Conservation (phyloP, 352 stramenopile species). For the Thalassiosira livingstoniorum region DNA sequence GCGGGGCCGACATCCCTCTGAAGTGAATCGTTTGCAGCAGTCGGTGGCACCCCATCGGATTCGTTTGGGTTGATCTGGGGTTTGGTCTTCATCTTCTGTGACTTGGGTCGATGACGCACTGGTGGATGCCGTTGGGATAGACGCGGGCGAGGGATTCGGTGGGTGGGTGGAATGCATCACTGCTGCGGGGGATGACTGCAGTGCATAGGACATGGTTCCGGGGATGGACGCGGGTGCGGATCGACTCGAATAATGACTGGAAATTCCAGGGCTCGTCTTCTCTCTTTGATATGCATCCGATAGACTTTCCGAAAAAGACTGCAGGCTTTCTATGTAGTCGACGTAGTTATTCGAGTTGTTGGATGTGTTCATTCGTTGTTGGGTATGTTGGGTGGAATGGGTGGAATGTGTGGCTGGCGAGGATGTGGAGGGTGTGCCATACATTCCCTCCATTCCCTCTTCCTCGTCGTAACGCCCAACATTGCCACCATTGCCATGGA, state of each 20-base stretch:
- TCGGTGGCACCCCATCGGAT: conserved; percentile 10
- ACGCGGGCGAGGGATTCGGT: conserved; percentile 1
- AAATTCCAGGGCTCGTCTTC: neutral
- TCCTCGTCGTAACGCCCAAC: too few species aligned
- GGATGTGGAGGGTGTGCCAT: neutral
- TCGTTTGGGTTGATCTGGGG: conserved; percentile 9
- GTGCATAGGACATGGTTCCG: neutral
- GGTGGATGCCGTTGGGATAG: neutral
- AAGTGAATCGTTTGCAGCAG: conserved; percentile 31
- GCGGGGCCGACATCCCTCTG: neutral
- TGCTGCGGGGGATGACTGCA: neutral
- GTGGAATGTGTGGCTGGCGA: neutral
- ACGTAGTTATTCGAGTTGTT: too few species aligned
- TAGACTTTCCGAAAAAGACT: conserved; percentile 36
- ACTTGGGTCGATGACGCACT: neutral
- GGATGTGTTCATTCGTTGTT: conserved; percentile 12
- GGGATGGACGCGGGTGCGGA: neutral
- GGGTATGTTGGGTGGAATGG: neutral
- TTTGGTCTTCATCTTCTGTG: conserved; percentile 1
- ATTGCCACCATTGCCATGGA: too few species aligned
- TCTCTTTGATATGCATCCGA: neutral
- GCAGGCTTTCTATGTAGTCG: conserved; percentile 46
- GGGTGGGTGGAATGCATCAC: neutral
- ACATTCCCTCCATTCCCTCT: neutral
- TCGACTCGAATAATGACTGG: neutral